A percentile compares a stretch with the other conserved stretches of the same genome.
phyloP scores from a whole-genome alignment of 306 rosid genomes.

The Fragaria ananassa region DNA sequence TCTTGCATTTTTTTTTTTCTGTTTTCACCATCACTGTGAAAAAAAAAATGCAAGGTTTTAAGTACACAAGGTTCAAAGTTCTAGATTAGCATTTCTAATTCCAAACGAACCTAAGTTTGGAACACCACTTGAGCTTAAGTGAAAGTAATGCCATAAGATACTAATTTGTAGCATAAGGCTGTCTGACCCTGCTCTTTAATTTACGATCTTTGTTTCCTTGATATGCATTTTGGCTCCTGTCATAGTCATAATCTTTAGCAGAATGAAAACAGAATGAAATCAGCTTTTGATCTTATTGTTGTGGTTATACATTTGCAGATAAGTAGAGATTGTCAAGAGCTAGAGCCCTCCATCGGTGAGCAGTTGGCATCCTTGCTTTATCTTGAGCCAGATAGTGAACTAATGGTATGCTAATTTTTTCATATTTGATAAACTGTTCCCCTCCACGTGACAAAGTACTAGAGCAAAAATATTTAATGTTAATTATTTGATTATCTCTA shows the following conservation, averaged over 20 bases:
- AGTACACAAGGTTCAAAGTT: background rate
- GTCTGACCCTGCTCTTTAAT: background rate
- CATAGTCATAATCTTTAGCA: background rate
- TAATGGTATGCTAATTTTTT: constrained; percentile 67
- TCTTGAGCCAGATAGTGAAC: constrained; percentile 98
- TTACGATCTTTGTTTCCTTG: background rate
- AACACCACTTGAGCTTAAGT: background rate
- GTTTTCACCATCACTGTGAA: background rate
- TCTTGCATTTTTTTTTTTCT: background rate
- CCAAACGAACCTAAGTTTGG: background rate
- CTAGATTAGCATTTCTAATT: background rate
- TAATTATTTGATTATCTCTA: background rate
- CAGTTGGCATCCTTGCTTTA: constrained; percentile 95
- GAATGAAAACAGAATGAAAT: background rate
- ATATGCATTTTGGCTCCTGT: background rate
- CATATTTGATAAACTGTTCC: background rate
- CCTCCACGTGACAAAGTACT: background rate
- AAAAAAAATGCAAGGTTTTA: background rate
- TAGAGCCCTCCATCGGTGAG: constrained; percentile 89
- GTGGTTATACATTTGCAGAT: constrained; percentile 57
- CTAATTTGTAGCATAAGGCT: background rate
- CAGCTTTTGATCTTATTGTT: constrained; percentile 11
- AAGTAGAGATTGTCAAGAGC: constrained; percentile 99
- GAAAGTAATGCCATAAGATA: background rate
- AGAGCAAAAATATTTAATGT: background rate